Evolutionary conservation across 192 early-diverging fungal genomes (phyloP).

Genomic region (Coemansia sp.): DNA sequence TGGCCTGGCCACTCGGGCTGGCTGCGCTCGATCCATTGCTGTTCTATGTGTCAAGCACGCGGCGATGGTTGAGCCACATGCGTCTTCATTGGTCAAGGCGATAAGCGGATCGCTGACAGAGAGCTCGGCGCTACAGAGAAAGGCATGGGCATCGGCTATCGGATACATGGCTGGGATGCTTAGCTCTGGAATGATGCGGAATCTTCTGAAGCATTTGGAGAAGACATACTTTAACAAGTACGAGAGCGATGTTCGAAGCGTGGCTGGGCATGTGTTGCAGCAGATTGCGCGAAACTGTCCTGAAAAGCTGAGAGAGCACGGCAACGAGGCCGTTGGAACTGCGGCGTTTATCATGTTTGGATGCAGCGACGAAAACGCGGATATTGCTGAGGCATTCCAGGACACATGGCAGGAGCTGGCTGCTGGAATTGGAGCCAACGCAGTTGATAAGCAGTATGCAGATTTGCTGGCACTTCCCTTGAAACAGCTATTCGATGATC

Average conservation of each 20-base stretch:
- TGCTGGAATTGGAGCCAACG: slow-evolving; percentile 21
- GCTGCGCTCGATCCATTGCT: slow-evolving; percentile 82
- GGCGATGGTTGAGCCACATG: slow-evolving; percentile 64
- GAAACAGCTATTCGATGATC: slow-evolving; percentile 21
- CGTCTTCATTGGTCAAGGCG: slow-evolving; percentile 73
- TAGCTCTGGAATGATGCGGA: too few species aligned
- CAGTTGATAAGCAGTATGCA: slow-evolving; percentile 11
- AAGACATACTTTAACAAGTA: too few species aligned
- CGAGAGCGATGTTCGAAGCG: too few species aligned
- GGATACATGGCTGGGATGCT: slow-evolving; percentile 58
- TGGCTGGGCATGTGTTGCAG: too few species aligned
- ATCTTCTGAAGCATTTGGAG: too few species aligned
- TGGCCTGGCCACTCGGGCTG: slow-evolving; percentile 90
- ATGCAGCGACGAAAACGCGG: too few species aligned
- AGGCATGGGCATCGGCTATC: slow-evolving; percentile 80
- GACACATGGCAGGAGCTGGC: slow-evolving; percentile 43
- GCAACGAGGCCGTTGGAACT: too few species aligned
- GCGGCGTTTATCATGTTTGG: too few species aligned
- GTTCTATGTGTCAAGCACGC: slow-evolving; percentile 73
- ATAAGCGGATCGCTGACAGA: slow-evolving; percentile 75
- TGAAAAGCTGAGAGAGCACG: too few species aligned
- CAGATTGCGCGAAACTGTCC: too few species aligned
- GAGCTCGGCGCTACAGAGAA: slow-evolving; percentile 76
- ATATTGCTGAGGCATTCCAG: slow-evolving; percentile 14
- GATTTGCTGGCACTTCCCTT: slow-evolving; percentile 30